Conservation (phyloP, 306 rosid species). For the Trifolium subterraneum region DNA sequence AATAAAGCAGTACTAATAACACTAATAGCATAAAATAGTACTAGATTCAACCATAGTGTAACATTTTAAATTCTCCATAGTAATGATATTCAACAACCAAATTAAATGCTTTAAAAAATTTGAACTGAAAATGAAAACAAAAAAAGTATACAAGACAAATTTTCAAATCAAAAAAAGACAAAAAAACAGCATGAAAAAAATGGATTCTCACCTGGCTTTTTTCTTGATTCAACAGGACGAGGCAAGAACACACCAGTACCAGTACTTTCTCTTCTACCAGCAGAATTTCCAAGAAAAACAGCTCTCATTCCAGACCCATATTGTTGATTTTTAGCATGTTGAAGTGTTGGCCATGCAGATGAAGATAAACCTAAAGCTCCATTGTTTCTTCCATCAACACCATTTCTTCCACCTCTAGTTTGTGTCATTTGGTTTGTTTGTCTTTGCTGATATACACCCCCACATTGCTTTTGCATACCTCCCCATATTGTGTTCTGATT, state of each 20-base stretch:
- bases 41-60: neutral
- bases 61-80: neutral
- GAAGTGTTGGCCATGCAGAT: slow-evolving; percentile 80
- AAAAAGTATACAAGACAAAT: neutral
- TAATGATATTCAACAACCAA: slow-evolving; percentile 27
- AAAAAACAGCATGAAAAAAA: neutral
- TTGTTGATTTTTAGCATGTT: slow-evolving; percentile 52
- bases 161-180: no score
- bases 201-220: slow-evolving; percentile 56
- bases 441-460: slow-evolving; percentile 40
- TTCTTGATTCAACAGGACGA: slow-evolving; percentile 58
- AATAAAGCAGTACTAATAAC: neutral
- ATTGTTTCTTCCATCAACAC: slow-evolving; percentile 31
- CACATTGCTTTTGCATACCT: slow-evolving; percentile 38
- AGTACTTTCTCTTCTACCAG: slow-evolving; percentile 55
- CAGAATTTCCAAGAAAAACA: slow-evolving; percentile 48
- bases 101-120: neutral
- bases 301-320: slow-evolving; percentile 61
- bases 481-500: slow-evolving; percentile 51
- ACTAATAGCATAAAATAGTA: neutral
- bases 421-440: slow-evolving; percentile 39
- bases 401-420: slow-evolving; percentile 45
- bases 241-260: slow-evolving; percentile 97
- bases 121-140: neutral
- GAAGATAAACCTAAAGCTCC: slow-evolving; percentile 49